Percentiles rank a stretch among this genome's conserved stretches.
Conservation (phyloP, 768 basidiomycete species). For the Mycena kentingensis region DNA sequence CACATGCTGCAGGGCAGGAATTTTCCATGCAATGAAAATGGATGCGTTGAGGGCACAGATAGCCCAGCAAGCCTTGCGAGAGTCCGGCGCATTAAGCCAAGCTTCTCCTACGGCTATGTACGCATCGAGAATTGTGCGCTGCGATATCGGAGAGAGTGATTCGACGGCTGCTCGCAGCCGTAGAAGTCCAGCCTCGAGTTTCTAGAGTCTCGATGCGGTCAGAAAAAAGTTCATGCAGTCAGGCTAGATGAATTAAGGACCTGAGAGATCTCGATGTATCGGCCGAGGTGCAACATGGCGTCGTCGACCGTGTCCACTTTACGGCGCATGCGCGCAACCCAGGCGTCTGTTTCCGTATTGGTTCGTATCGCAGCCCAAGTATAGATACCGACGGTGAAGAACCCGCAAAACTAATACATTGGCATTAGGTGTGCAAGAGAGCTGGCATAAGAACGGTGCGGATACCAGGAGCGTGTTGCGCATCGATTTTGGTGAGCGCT, state of each 20-base stretch:
- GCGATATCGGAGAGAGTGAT: conserved; percentile 5
- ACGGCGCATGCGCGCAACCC: background rate
- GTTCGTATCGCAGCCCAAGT: conserved; percentile 16
- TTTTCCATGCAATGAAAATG: conserved; percentile 59
- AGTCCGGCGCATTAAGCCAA: conserved; percentile 46
- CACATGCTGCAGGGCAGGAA: conserved; percentile 46
- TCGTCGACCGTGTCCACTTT: background rate
- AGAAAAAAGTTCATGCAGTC: background rate
- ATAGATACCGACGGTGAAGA: conserved; percentile 12
- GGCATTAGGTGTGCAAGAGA: too few relatives aligned
- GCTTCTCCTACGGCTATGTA: conserved; percentile 38
- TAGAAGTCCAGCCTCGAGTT: background rate
- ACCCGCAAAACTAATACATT: background rate
- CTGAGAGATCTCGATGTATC: too few relatives aligned
- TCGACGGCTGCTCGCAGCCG: background rate
- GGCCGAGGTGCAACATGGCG: too few relatives aligned
- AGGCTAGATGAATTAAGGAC: too few relatives aligned
- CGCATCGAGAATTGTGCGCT: conserved; percentile 22
- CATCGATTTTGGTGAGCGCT: too few relatives aligned
- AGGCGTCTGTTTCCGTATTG: conserved; percentile 10
- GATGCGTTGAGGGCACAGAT: conserved; percentile 51
- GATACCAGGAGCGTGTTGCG: too few relatives aligned
- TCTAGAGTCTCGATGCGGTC: background rate
- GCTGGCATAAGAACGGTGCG: too few relatives aligned
- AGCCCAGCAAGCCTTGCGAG: conserved; percentile 45